These are phyloP conservation scores for Aspergillus leporis DNA, from an alignment of 495 filamentous ascomycete genomes.

Conservation along the genomic window DNA sequence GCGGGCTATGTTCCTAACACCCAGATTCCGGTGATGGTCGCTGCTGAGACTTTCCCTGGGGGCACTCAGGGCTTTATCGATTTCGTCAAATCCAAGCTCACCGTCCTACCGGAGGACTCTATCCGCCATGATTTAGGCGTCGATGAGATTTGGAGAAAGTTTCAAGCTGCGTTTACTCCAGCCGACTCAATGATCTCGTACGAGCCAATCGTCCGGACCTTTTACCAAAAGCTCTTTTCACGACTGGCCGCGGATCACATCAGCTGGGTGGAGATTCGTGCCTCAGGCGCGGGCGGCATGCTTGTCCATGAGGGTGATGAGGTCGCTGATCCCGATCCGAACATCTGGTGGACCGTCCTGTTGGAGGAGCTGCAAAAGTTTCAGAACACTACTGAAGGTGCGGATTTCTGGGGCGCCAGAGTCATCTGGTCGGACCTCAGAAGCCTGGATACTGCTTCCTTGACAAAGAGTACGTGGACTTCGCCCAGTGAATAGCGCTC, in stretches of 20 bases:
- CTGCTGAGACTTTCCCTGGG: conserved; percentile 11
- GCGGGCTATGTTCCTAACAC: conserved; percentile 17
- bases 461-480: conserved; percentile 5
- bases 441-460: conserved; percentile 6
- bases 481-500: not conserved
- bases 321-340: conserved; percentile 12
- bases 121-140: conserved; percentile 18
- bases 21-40: conserved; percentile 11
- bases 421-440: conserved; percentile 20
- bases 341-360: conserved; percentile 18
- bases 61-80: conserved; percentile 11
- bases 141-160: conserved; percentile 19
- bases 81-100: conserved; percentile 12
- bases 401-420: conserved; percentile 20
- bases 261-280: conserved; percentile 21
- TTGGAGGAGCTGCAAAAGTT: conserved; percentile 19
- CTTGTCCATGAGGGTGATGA: conserved; percentile 19
- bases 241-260: conserved; percentile 12
- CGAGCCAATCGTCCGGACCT: conserved; percentile 18
- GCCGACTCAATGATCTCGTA: conserved; percentile 11
- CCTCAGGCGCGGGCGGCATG: conserved; percentile 4
- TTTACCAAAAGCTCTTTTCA: conserved; percentile 14
- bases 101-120: conserved; percentile 12
- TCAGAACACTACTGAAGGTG: conserved; percentile 8
- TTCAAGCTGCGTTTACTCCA: conserved; percentile 12